A percentile compares a stretch with the other conserved stretches of the same genome.
Conservation (phyloP, 2,329 filamentous ascomycete genomes). For the Triangularia verruculosa region DNA sequence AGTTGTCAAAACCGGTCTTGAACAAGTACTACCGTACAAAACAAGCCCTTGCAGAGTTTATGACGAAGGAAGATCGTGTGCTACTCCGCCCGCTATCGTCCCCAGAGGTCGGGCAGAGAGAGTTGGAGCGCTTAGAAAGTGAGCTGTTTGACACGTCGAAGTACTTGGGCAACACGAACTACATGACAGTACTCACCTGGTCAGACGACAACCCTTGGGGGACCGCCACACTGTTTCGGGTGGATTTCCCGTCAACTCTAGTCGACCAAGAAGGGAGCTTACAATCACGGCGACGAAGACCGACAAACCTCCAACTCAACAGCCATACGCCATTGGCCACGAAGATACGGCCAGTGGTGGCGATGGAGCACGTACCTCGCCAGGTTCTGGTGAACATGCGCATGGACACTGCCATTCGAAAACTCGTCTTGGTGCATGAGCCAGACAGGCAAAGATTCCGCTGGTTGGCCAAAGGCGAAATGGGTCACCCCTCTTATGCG, state of each 20-base stretch:
- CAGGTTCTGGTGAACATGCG: slow-evolving; percentile 15
- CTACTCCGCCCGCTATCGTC: slow-evolving; percentile 1
- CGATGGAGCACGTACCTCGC: slow-evolving; percentile 20
- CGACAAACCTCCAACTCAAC: background rate
- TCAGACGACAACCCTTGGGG: slow-evolving; percentile 11
- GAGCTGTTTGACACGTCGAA: slow-evolving; percentile 22
- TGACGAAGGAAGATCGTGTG: slow-evolving; percentile 3
- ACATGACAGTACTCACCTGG: slow-evolving; percentile 20
- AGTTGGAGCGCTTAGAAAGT: slow-evolving; percentile 11
- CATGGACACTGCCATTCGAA: slow-evolving; percentile 10
- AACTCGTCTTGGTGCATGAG: slow-evolving; percentile 11
- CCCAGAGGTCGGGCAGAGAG: background rate
- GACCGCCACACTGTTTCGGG: slow-evolving; percentile 17
- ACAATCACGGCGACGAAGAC: background rate
- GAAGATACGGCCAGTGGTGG: slow-evolving; percentile 10
- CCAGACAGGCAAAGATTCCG: background rate
- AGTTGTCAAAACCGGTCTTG: slow-evolving; percentile 13
- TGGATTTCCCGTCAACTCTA: background rate
- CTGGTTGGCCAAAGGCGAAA: slow-evolving; percentile 10
- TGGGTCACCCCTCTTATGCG: slow-evolving; percentile 3
- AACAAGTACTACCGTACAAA: slow-evolving; percentile 9
- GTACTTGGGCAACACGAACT: background rate
- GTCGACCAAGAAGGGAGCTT: background rate
- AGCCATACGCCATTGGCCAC: background rate
- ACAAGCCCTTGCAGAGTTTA: slow-evolving; percentile 6